Evolutionary conservation across 169 alveolate species (phyloP).

Genomic region (Perkinsus olseni): DNA sequence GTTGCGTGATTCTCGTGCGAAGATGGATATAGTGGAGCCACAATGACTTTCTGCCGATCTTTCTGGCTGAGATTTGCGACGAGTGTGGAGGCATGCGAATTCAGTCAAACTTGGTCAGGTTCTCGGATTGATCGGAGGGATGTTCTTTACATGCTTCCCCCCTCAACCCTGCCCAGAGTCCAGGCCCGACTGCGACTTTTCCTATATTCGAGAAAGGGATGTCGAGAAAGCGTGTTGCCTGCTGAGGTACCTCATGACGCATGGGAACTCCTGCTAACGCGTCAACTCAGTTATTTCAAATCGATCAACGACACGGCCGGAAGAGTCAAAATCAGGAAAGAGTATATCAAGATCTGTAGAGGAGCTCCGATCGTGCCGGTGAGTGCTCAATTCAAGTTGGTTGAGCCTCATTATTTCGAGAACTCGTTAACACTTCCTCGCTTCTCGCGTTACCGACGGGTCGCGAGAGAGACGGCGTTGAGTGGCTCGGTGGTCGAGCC

Average conservation of each 20-base stretch:
- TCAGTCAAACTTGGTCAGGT: background rate
- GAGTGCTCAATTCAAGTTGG: no score
- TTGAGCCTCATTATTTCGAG: no score
- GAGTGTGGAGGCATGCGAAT: background rate
- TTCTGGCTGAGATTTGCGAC: background rate
- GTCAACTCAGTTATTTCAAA: background rate
- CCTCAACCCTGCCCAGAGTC: background rate
- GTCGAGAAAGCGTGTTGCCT: background rate
- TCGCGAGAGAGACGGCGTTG: no score
- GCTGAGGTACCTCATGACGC: background rate
- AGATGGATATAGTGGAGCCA: no score
- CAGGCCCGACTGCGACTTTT: background rate
- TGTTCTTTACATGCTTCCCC: background rate
- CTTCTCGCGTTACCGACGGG: no score
- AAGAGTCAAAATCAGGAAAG: no score
- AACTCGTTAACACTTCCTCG: no score
- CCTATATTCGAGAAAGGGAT: background rate
- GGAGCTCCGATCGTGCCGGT: no score
- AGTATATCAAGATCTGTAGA: no score
- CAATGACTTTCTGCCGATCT: background rate
- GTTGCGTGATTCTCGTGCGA: no score
- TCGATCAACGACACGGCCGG: no score
- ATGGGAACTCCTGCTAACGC: background rate
- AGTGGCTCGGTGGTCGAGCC: no score
- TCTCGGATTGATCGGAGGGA: background rate